Evolutionary conservation across 2,329 filamentous ascomycete genomes (phyloP), one percentile per base, ranked within the genome.

Genomic region (Septoria linicola): DNA sequence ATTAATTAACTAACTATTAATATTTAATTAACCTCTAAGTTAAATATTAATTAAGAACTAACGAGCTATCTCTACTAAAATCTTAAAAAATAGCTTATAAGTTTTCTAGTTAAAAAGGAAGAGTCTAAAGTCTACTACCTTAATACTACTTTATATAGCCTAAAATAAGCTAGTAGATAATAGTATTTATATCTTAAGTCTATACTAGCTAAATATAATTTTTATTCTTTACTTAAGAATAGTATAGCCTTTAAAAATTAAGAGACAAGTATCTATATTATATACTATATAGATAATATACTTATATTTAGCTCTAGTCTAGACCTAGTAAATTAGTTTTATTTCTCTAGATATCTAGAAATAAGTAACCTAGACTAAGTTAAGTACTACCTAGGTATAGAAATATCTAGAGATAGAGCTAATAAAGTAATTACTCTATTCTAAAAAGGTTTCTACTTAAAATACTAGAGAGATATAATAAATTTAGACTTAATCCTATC

Each of bases 291-390:
- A 2, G 35, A 51, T 14, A 19, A 51, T 41, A 51, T 51, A 19
- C 17, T 51, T 20, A 41, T 52, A 34, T 52, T 52, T 47, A 47
- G 49, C 35, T 30, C 36, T 46, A 52, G 19, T 46, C 23, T 41
- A 27, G 27, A 8, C 17, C 30, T 36, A 46, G 42, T 41, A 36
- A 40, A 46, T 39, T 20, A 41, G 35, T 27, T 52, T 41, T 41
- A 32, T 25, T 7, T 51, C 41, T 51, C 32, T 40, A 45, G 41
- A 45, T 2, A 44, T 20, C 13, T 51, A 49, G 46, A 49, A 7
- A 35, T 49, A 3, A 49, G 46, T 27, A 19, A 49, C 36, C 25
- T 49, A 42, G 46, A 37, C 17, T 21, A 20, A 13, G 17, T 39
- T 19, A 40, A 40, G 23, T 17, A 44, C 34, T 51, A 52, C 14